Conservation (phyloP, 2,329 filamentous ascomycete genomes). For the Fusarium nodosum region DNA sequence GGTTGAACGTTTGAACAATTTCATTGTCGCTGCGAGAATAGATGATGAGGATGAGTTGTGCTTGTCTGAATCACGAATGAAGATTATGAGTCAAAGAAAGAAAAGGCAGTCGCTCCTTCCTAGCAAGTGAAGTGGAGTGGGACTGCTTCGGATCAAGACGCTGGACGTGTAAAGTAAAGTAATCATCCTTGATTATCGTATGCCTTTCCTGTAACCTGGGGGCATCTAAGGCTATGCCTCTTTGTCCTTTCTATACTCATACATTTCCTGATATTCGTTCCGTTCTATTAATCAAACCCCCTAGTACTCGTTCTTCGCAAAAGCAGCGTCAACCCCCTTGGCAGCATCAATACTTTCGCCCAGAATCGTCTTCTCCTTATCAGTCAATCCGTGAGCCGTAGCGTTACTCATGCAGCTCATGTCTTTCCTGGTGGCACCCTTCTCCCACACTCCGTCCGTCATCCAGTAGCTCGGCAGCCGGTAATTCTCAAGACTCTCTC, state of each 20-base stretch:
- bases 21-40: not conserved
- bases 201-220: not conserved
- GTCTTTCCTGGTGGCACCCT: constrained; percentile 50
- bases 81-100: too few relatives aligned
- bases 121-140: not conserved
- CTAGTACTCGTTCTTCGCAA: not conserved
- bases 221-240: too few relatives aligned
- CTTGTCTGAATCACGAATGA: not conserved
- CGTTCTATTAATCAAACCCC: not conserved
- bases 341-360: constrained; percentile 23
- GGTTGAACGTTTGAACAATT: not conserved
- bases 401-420: constrained; percentile 56
- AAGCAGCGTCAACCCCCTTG: constrained; percentile 21
- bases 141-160: not conserved
- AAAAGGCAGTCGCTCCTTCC: not conserved
- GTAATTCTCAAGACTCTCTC: constrained; percentile 47
- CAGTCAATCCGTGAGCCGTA: constrained; percentile 12
- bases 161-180: not conserved
- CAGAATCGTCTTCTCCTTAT: constrained; percentile 13
- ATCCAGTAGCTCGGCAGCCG: constrained; percentile 57
- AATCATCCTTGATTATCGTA: not conserved
- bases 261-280: constrained; percentile 8
- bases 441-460: constrained; percentile 55
- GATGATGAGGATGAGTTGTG: not conserved
- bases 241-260: not conserved